A percentile compares a stretch with the other conserved stretches of the same genome.
These are phyloP conservation scores for Manihot esculenta DNA, from an alignment of 441 rosid species.

Conservation along the genomic window DNA sequence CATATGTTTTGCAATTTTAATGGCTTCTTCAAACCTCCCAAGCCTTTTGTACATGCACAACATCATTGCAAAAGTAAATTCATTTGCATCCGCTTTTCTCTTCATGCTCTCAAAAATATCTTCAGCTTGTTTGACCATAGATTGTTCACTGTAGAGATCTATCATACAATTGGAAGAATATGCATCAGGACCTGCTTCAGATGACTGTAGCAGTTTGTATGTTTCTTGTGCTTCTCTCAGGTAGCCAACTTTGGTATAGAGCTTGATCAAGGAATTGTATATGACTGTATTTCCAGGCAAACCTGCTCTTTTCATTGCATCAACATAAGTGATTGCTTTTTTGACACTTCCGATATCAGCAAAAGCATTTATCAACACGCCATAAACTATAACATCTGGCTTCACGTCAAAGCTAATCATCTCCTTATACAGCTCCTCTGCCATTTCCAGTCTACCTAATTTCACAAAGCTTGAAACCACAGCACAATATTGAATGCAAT, in stretches of 20 bases:
- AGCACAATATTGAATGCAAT: slow-evolving; percentile 75
- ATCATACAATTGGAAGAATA: slow-evolving; percentile 84
- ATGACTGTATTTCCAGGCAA: slow-evolving; percentile 54
- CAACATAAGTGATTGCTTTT: slow-evolving; percentile 53
- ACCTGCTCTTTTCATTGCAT: slow-evolving; percentile 61
- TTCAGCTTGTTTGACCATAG: slow-evolving; percentile 65
- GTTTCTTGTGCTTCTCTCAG: slow-evolving; percentile 71
- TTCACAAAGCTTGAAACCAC: slow-evolving; percentile 80
- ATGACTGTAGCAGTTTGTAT: slow-evolving; percentile 53
- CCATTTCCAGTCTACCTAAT: slow-evolving; percentile 59
- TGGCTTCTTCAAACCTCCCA: slow-evolving; percentile 63
- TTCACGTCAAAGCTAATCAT: slow-evolving; percentile 56
- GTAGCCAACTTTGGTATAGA: slow-evolving; percentile 54
- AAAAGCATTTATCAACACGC: slow-evolving; percentile 76
- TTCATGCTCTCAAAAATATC: slow-evolving; percentile 58
- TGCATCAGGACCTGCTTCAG: slow-evolving; percentile 44
- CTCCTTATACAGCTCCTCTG: slow-evolving; percentile 61
- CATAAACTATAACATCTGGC: slow-evolving; percentile 66
- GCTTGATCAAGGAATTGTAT: slow-evolving; percentile 76
- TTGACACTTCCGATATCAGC: slow-evolving; percentile 68
- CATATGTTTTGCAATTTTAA: slow-evolving; percentile 60
- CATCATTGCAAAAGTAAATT: slow-evolving; percentile 85
- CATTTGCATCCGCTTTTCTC: slow-evolving; percentile 62
- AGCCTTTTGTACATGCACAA: slow-evolving; percentile 71
- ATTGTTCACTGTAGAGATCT: slow-evolving; percentile 64